These are phyloP conservation scores for Rosa lucieae DNA, from an alignment of 306 rosid genomes.

Conservation along the genomic window DNA sequence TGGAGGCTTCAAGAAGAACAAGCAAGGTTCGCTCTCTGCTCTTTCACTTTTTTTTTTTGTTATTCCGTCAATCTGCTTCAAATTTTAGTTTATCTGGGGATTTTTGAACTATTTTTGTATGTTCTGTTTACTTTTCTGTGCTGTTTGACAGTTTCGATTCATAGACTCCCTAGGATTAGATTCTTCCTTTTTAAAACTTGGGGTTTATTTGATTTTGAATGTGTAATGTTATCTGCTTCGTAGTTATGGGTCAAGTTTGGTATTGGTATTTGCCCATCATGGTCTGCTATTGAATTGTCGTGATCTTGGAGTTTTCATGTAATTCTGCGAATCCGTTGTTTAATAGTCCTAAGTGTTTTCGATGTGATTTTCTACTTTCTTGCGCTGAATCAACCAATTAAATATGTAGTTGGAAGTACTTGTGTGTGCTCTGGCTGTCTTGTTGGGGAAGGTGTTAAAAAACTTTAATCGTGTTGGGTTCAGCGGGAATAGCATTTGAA, in stretches of 20 bases:
- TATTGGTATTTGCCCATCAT: not conserved
- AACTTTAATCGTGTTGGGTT: not conserved
- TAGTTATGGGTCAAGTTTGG: not conserved
- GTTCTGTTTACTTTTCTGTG: not conserved
- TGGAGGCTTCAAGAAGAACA: conserved; percentile 31
- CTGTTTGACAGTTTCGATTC: not conserved
- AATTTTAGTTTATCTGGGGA: not conserved
- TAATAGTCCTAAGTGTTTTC: not conserved
- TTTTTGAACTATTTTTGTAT: not conserved
- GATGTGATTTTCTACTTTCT: not conserved
- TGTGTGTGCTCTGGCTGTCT: not conserved
- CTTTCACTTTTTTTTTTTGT: not conserved
- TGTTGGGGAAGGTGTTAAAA: not conserved
- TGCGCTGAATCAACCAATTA: not conserved
- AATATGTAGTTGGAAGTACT: not conserved
- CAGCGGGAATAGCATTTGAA: not conserved
- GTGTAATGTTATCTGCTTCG: not conserved
- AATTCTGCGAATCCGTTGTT: no score
- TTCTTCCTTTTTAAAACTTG: not conserved
- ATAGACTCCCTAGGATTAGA: not conserved
- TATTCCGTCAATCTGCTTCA: not conserved
- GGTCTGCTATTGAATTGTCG: not conserved
- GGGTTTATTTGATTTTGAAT: not conserved
- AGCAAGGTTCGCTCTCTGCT: conserved; percentile 23
- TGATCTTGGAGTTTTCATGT: not conserved